A percentile compares a stretch with the other conserved stretches of the same genome.
These are phyloP conservation scores for Physcomitrium patens DNA, from an alignment of 225 moss, liverwort and hornwort species.

Conservation along the genomic window DNA sequence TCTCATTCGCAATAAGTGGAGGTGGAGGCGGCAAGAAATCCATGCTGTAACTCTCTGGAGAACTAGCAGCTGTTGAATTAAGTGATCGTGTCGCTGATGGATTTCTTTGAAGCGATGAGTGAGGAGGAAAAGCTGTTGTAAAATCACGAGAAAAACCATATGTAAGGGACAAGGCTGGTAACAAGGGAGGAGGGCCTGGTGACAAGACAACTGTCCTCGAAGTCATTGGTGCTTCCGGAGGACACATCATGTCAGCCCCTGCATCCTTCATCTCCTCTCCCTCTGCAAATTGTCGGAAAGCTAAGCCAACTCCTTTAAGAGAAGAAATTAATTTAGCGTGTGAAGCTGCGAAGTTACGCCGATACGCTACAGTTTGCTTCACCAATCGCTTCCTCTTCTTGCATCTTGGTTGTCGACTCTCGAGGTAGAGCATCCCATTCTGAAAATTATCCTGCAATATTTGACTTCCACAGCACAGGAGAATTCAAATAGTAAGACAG, in stretches of 20 bases:
- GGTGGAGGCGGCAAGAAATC: conserved; percentile 51
- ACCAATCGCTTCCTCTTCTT: too few species aligned
- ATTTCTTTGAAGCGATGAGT: conserved; percentile 40
- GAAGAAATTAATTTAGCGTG: too few species aligned
- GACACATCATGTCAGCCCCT: conserved; percentile 30
- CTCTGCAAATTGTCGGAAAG: conserved; percentile 77
- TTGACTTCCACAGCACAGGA: too few species aligned
- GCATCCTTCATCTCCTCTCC: conserved; percentile 56
- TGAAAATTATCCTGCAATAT: too few species aligned
- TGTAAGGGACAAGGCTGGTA: conserved; percentile 50
- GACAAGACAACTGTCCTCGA: conserved; percentile 39
- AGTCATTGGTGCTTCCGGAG: conserved; percentile 45
- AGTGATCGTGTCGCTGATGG: conserved; percentile 38
- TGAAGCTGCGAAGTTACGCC: too few species aligned
- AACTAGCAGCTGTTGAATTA: conserved; percentile 31
- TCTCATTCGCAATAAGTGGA: conserved; percentile 30
- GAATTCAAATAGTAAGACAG: too few species aligned
- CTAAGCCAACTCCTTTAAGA: too few species aligned
- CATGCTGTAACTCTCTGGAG: conserved; percentile 46
- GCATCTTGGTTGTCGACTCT: too few species aligned
- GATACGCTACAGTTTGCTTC: too few species aligned
- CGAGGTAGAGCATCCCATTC: too few species aligned
- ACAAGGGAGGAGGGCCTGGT: conserved; percentile 41
- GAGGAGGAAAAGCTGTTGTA: conserved; percentile 48
- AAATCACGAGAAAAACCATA: conserved; percentile 37